A percentile compares a stretch with the other conserved stretches of the same genome.
phyloP scores from a whole-genome alignment of 768 basidiomycete genomes.

The Chalciporus pseudorubinellus region DNA sequence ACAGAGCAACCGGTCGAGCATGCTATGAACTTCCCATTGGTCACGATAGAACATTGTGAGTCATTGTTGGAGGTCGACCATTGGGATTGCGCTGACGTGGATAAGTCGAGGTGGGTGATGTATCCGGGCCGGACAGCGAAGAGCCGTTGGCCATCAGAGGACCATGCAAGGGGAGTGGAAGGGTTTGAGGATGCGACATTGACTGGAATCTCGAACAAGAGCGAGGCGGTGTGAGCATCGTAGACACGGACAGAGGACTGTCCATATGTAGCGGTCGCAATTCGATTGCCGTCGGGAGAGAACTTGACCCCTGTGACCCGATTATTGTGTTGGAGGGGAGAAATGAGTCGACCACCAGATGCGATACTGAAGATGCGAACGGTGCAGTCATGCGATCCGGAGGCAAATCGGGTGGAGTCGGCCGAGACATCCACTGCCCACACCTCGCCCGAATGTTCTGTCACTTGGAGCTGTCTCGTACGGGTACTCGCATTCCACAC shows the following conservation, averaged over 20 bases:
- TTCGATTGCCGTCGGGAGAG: neutral
- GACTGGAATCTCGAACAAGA: no score
- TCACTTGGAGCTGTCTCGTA: slow-evolving; percentile 1
- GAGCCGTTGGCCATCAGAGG: no score
- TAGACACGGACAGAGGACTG: neutral
- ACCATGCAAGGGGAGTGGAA: no score
- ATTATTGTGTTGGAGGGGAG: slow-evolving; percentile 1
- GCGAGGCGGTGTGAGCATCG: slow-evolving; percentile 1
- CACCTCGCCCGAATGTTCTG: neutral
- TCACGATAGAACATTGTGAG: neutral
- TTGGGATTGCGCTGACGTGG: no score
- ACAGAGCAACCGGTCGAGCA: neutral
- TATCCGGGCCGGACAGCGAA: no score
- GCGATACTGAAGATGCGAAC: slow-evolving; percentile 7
- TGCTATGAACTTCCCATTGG: neutral
- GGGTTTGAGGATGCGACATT: no score
- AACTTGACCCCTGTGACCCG: slow-evolving; percentile 3
- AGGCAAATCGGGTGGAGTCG: slow-evolving; percentile 8
- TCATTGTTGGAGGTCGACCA: no score
- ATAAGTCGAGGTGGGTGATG: no score
- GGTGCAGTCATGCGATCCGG: slow-evolving; percentile 7
- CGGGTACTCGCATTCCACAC: slow-evolving; percentile 4
- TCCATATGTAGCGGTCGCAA: neutral
- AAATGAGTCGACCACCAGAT: neutral
- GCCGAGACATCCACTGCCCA: slow-evolving; percentile 11